Evolutionary conservation across 306 rosid genomes (phyloP).

Genomic region (Astragalus membranaceus): DNA sequence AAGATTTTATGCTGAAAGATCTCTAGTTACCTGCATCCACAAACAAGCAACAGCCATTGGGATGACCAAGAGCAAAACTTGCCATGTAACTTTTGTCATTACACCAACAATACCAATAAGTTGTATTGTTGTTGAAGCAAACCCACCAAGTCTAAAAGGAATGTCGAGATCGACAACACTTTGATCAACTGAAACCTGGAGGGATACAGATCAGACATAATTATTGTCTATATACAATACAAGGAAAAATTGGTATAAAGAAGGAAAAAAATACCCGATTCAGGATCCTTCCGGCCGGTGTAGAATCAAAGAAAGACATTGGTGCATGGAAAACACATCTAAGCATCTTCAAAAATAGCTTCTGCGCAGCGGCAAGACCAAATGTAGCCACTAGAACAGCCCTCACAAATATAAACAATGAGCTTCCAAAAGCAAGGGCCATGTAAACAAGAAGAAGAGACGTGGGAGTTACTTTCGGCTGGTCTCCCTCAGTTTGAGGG

Average conservation of each 20-base stretch:
- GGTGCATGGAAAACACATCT: slow-evolving; percentile 89
- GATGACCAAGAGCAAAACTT: slow-evolving; percentile 85
- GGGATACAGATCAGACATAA: slow-evolving; percentile 21
- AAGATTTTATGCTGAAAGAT: slow-evolving; percentile 19
- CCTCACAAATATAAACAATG: slow-evolving; percentile 88
- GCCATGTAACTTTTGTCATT: slow-evolving; percentile 96
- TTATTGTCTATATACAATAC: slow-evolving; percentile 4
- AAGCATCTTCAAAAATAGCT: slow-evolving; percentile 87
- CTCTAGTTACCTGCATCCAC: slow-evolving; percentile 92
- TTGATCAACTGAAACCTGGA: slow-evolving; percentile 93
- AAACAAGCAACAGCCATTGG: slow-evolving; percentile 96
- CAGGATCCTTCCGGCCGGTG: slow-evolving; percentile 98
- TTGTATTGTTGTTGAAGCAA: slow-evolving; percentile 94
- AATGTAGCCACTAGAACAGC: slow-evolving; percentile 94
- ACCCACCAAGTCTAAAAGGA: slow-evolving; percentile 98
- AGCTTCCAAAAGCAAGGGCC: slow-evolving; percentile 98
- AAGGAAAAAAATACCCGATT: slow-evolving; percentile 63
- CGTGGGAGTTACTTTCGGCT: slow-evolving; percentile 75
- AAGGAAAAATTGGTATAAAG: neutral
- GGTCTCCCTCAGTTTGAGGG: slow-evolving; percentile 95
- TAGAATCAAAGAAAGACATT: slow-evolving; percentile 97
- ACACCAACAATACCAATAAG: slow-evolving; percentile 96
- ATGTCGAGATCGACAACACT: slow-evolving; percentile 99
- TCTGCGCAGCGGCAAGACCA: slow-evolving; percentile 97
- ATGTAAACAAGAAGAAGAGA: slow-evolving; percentile 80